These are phyloP conservation scores for Penicillium concentricum DNA, from an alignment of 2,329 filamentous ascomycete genomes.

Conservation along the genomic window DNA sequence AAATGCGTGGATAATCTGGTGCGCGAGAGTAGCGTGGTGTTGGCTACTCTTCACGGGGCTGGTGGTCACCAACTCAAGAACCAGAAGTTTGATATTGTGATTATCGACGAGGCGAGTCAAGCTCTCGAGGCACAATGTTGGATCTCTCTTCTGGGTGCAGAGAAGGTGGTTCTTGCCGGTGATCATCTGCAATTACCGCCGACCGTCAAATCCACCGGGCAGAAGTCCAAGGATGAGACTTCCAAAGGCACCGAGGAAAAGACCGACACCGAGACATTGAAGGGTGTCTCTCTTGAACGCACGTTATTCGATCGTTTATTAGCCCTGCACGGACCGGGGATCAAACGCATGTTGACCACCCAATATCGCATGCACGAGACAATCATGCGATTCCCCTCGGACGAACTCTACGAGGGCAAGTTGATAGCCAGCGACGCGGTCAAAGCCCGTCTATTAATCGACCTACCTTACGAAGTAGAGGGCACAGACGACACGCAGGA, in stretches of 20 bases:
- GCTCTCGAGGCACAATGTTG: conserved; percentile 96
- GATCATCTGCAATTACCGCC: conserved; percentile 93
- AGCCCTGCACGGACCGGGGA: conserved; percentile 71
- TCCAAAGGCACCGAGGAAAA: conserved; percentile 33
- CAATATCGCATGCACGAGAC: conserved; percentile 97
- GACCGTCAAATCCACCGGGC: conserved; percentile 76
- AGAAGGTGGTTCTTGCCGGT: conserved; percentile 87
- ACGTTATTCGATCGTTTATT: conserved; percentile 91
- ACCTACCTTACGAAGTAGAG: conserved; percentile 73
- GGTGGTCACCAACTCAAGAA: conserved; percentile 79
- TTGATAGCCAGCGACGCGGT: conserved; percentile 80
- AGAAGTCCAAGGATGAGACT: conserved; percentile 36
- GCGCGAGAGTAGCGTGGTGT: conserved; percentile 75
- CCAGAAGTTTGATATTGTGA: conserved; percentile 85
- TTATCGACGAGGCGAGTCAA: conserved; percentile 95
- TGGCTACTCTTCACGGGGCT: conserved; percentile 89
- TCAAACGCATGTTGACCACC: conserved; percentile 93
- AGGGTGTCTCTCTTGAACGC: conserved; percentile 70
- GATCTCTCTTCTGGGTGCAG: conserved; percentile 76
- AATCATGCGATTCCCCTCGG: conserved; percentile 93
- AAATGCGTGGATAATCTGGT: conserved; percentile 77
- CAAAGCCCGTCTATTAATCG: conserved; percentile 69
- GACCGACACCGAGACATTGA: conserved; percentile 33
- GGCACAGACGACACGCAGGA: conserved; percentile 84
- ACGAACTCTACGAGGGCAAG: conserved; percentile 79